Evolutionary conservation across 345 rosid genomes (phyloP), one percentile per base, ranked within the genome.

Genomic region (Aquilaria sinensis): DNA sequence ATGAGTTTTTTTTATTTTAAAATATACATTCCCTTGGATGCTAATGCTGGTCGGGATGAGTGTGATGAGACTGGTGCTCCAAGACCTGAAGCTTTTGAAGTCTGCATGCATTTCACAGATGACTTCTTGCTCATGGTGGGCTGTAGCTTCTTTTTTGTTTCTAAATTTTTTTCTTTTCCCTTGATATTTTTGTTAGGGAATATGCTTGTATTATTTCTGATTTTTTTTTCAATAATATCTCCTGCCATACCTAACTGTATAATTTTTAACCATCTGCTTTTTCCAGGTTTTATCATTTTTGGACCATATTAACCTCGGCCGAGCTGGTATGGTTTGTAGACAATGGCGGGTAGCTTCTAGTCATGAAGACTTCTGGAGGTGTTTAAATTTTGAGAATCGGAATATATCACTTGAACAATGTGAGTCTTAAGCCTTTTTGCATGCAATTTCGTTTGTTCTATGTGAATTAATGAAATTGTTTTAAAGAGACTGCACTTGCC

Each of bases 331-430:
- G 80, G 99, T 90, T 45, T 90, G 99, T 79, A 79, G 85, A 67
- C 97, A 88, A 83, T 94, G 99, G 97, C 85, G 85, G 81, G 72
- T 73, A 62, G 96, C 96, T 69, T 90, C 93, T 71, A 83, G 91
- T 56, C 97, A 94, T 80, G 99, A 94, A 75, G 97, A 88, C 69
- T 90, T 94, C 60, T 94, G 99, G 99, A 94, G 79, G 77, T 76
- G 83, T 79, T 80, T 94, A 81, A 83, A 88, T 78, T 90, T 94
- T 74, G 90, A 88, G 74, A 78, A 85, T 65, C 81, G 75, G 64
- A 86, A 84, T 65, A 81, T 91, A 66, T 85, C 96, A 31, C 56
- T 80, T 12, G 96, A 88, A 63, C 95, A 88, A 75, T 90, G 99
- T 94, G 81, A 86, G 97, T 76, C 63, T 51, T 60, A 51, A 41